phyloP scores from a whole-genome alignment of 768 basidiomycete genomes.

The Tulasnella sp. region DNA sequence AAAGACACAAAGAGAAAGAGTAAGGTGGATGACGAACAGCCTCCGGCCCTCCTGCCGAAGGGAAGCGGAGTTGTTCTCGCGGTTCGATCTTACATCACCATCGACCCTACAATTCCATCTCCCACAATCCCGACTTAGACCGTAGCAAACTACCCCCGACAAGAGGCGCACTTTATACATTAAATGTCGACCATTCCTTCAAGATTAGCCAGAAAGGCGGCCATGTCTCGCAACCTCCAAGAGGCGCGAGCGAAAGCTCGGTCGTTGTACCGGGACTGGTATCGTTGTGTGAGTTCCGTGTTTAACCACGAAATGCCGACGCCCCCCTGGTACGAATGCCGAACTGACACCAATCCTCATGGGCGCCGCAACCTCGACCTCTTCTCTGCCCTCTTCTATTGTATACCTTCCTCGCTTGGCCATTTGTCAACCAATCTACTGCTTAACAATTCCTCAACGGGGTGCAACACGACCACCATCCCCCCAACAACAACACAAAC shows the following conservation, averaged over 20 bases:
- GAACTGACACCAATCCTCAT: not conserved
- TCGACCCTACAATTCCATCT: not conserved
- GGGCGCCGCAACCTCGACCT: not conserved
- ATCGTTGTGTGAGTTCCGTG: slow-evolving; percentile 71
- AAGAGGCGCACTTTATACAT: not conserved
- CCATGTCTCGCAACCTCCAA: slow-evolving; percentile 57
- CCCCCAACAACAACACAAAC: not conserved
- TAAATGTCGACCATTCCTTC: slow-evolving; percentile 84
- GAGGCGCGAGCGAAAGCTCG: slow-evolving; percentile 71
- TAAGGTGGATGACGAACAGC: not conserved
- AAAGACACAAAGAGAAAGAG: not conserved
- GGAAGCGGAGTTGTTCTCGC: too few species aligned
- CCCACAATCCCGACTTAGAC: slow-evolving; percentile 14
- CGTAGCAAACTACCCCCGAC: not conserved
- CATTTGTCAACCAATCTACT: not conserved
- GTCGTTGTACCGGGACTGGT: slow-evolving; percentile 90
- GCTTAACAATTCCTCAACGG: not conserved
- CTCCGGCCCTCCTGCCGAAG: not conserved
- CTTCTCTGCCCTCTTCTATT: not conserved
- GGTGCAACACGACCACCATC: too few species aligned
- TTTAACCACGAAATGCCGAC: too few species aligned
- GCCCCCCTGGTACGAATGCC: too few species aligned
- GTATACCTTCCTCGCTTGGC: not conserved
- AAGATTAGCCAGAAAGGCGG: slow-evolving; percentile 74
- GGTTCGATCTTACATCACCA: not conserved